Conservation (phyloP, 306 rosid genomes). For the Carpinus viminea region DNA sequence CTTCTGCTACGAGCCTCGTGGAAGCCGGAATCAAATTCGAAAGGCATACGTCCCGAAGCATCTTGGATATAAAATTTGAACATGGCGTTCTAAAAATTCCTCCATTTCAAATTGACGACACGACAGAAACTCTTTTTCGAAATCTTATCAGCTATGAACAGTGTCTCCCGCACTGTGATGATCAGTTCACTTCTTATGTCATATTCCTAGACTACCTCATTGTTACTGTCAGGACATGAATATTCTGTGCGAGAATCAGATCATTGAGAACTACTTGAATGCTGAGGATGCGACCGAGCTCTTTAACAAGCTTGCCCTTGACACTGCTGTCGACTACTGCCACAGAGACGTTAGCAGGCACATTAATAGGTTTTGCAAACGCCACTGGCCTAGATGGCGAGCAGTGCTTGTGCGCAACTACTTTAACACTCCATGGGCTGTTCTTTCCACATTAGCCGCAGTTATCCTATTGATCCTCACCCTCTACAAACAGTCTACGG, state of each 20-base stretch:
- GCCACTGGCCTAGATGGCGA: neutral
- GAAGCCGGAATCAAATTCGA: slow-evolving; percentile 14
- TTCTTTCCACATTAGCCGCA: too few species aligned
- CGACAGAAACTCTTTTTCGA: slow-evolving; percentile 9
- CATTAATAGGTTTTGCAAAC: too few species aligned
- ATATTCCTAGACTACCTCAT: slow-evolving; percentile 26
- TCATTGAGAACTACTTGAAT: slow-evolving; percentile 1
- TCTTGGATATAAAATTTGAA: slow-evolving; percentile 6
- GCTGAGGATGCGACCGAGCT: slow-evolving; percentile 5
- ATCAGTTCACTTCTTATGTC: slow-evolving; percentile 20
- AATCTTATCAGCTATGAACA: slow-evolving; percentile 23
- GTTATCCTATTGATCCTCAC: too few species aligned
- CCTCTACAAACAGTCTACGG: neutral
- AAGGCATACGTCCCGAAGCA: neutral
- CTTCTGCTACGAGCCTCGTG: neutral
- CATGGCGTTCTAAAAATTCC: slow-evolving; percentile 11
- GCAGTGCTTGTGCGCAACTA: slow-evolving; percentile 19
- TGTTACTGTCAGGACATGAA: neutral
- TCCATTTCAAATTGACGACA: slow-evolving; percentile 12
- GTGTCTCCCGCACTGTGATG: neutral
- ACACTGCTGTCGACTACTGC: neutral
- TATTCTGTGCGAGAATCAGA: slow-evolving; percentile 1
- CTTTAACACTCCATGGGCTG: slow-evolving; percentile 25
- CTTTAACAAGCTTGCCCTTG: neutral
- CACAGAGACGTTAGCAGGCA: neutral